Percentiles rank a stretch among this genome's conserved stretches.
These are phyloP conservation scores for Aspergillus tubingensis DNA, from an alignment of 2,329 filamentous ascomycete genomes.

Conservation along the genomic window DNA sequence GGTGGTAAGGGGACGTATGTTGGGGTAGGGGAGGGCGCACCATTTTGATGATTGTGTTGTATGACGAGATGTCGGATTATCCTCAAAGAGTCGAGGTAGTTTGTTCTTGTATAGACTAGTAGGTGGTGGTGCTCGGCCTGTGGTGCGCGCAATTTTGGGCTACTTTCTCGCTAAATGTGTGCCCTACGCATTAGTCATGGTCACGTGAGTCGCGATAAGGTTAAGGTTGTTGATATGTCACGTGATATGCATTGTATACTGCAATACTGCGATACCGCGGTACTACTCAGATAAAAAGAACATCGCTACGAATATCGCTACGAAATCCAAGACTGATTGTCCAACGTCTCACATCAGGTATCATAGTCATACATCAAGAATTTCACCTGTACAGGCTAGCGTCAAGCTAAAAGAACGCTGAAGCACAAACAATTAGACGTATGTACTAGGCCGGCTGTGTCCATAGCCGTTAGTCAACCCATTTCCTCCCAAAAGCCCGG, in stretches of 20 bases:
- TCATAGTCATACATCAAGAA: conserved; percentile 46
- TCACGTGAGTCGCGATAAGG: not conserved
- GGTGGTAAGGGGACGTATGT: too few relatives aligned
- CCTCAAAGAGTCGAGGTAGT: conserved; percentile 52
- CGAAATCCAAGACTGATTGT: not conserved
- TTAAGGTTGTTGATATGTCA: not conserved
- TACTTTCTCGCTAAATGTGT: conserved; percentile 33
- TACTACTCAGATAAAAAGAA: not conserved
- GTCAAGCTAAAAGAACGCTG: conserved; percentile 20
- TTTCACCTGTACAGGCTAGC: conserved; percentile 33
- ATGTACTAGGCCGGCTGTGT: conserved; percentile 43
- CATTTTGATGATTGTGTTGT: conserved; percentile 46
- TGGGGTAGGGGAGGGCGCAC: conserved; percentile 32
- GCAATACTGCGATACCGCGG: not conserved
- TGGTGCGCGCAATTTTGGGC: conserved; percentile 24
- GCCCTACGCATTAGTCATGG: conserved; percentile 23
- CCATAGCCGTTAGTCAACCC: conserved; percentile 39
- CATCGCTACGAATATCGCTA: not conserved
- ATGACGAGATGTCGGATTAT: conserved; percentile 51
- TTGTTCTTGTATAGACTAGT: conserved; percentile 26
- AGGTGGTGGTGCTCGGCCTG: conserved; percentile 24
- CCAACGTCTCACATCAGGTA: conserved; percentile 33
- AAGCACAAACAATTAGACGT: conserved; percentile 38
- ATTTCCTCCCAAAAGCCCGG: conserved; percentile 27
- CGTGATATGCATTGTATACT: not conserved